phyloP scores from a whole-genome alignment of 148 eudicot species.

The Pouteria glomerata region DNA sequence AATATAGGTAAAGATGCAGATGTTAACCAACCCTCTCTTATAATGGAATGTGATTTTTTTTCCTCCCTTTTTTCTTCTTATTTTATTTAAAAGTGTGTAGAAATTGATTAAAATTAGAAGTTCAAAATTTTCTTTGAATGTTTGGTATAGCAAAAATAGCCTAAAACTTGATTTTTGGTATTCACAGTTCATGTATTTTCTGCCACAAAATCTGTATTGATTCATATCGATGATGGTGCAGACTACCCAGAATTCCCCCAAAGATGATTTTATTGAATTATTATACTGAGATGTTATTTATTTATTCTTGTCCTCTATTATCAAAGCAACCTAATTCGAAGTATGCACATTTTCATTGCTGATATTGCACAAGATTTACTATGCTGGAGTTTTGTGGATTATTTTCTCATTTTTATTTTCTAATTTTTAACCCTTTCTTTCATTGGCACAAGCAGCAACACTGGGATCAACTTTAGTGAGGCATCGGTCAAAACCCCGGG shows the following conservation, averaged over 20 bases:
- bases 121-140: neutral
- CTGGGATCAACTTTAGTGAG: constrained; percentile 55
- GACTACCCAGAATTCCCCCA: neutral
- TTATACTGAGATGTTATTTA: too few relatives aligned
- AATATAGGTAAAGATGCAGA: constrained; percentile 55
- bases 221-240: neutral
- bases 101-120: neutral
- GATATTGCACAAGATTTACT: neutral
- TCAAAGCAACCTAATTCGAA: neutral
- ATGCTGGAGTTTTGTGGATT: neutral
- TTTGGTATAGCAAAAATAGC: neutral
- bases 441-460: constrained; percentile 40
- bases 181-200: neutral
- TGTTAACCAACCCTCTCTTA: neutral
- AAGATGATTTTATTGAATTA: neutral
- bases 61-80: neutral
- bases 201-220: neutral
- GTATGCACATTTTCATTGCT: neutral
- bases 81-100: neutral
- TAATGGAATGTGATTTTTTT: constrained; percentile 1
- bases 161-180: neutral
- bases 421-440: neutral
- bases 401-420: neutral
- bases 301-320: neutral
- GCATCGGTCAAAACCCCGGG: constrained; percentile 62